A percentile compares a stretch with the other conserved stretches of the same genome.
These are phyloP conservation scores for Populus hybrid DNA, from an alignment of 441 rosid species.

Conservation along the genomic window DNA sequence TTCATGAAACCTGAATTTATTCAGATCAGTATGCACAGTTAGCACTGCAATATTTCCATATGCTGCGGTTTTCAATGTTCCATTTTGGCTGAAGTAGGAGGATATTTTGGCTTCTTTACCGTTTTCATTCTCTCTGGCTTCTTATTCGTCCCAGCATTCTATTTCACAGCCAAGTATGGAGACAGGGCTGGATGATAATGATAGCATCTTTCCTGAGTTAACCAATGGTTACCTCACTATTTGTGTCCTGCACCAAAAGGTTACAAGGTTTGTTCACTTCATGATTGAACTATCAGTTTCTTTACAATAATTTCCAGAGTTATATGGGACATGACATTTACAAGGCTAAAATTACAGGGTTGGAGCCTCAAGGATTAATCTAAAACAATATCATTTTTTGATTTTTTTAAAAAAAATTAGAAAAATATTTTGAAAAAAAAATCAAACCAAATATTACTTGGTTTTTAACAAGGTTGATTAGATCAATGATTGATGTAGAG, in stretches of 20 bases:
- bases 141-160: slow-evolving; percentile 57
- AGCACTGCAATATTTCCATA: slow-evolving; percentile 10
- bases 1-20: slow-evolving; percentile 55
- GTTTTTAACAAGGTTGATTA: too few species aligned
- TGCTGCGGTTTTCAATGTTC: slow-evolving; percentile 32
- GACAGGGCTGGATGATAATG: slow-evolving; percentile 82
- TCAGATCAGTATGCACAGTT: slow-evolving; percentile 39
- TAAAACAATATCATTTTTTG: too few species aligned
- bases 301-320: neutral
- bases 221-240: slow-evolving; percentile 65
- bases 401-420: too few species aligned
- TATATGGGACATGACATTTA: too few species aligned
- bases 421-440: too few species aligned
- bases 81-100: slow-evolving; percentile 8
- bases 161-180: slow-evolving; percentile 60
- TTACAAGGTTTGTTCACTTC: slow-evolving; percentile 44
- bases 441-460: too few species aligned
- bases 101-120: neutral
- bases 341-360: too few species aligned
- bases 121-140: slow-evolving; percentile 36
- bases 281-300: neutral
- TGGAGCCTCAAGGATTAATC: too few species aligned
- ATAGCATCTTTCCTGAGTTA: slow-evolving; percentile 56
- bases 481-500: too few species aligned
- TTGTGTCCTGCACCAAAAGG: slow-evolving; percentile 59